Evolutionary conservation across 345 rosid species (phyloP).

Genomic region (Eucalyptus cloeziana): DNA sequence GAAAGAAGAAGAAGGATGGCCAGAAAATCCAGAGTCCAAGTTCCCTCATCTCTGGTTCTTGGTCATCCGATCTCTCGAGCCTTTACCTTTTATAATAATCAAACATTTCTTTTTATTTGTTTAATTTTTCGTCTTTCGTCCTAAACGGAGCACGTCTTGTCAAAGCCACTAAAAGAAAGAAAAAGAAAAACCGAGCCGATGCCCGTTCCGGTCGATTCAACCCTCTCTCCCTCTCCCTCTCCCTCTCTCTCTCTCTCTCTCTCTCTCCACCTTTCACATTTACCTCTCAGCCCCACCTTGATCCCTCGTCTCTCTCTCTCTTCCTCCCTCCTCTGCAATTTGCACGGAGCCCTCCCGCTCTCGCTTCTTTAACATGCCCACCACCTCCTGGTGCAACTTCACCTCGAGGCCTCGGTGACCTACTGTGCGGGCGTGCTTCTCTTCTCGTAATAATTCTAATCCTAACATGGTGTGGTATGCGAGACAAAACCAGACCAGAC

Average conservation of each 20-base stretch:
- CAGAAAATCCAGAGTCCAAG: background rate
- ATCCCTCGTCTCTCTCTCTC: background rate
- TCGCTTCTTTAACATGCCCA: conserved; percentile 3
- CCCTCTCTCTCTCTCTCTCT: background rate
- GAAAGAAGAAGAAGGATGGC: background rate
- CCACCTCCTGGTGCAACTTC: conserved; percentile 42
- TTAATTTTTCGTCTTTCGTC: background rate
- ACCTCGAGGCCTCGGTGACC: conserved; percentile 20
- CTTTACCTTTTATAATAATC: background rate
- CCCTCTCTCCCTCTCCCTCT: too few relatives aligned
- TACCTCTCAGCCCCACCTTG: background rate
- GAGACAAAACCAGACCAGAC: background rate
- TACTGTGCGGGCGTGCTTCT: background rate
- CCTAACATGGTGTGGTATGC: background rate
- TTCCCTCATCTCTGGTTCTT: background rate
- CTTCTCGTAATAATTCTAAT: background rate
- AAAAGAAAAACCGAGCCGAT: background rate
- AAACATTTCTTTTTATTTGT: background rate
- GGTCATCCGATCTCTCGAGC: background rate
- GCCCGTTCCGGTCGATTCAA: background rate
- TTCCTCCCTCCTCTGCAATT: background rate
- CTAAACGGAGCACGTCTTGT: background rate
- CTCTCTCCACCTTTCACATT: background rate
- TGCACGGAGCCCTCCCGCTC: background rate
- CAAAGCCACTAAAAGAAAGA: background rate